Base-by-base conservation (phyloP, 176 grass and related monocot species). In the Poa annua region DNA sequence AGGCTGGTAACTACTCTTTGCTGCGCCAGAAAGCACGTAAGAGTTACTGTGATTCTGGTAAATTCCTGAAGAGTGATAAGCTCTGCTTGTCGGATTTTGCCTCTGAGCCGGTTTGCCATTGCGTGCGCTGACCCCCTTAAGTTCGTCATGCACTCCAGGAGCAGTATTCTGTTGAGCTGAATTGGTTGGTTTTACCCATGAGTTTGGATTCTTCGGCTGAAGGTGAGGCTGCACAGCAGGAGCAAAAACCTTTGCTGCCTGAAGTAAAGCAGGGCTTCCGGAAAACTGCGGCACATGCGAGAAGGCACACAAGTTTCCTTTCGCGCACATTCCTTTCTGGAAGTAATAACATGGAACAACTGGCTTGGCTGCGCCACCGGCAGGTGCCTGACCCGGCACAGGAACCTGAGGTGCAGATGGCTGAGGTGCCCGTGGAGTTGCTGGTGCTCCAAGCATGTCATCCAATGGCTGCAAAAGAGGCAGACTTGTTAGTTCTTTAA, bases 291-390 rank as follows among this genome's bases (percentile, higher is more conserved):
- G 80, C 49, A 51, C 42, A 72, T 95, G 90, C 77, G 81, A 63
- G 83, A 92, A 95, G 66, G 80, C 25, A 71, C 93, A 95, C 32
- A 61, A 70, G 42, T 81, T 77, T 26, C 93, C 93, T 88, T 88
- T 95, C 15, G 80, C 22, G 9, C 93, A 95, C 75, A 86, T 86
- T 17, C 88, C 90, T 48, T 90, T 95, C 72, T 86, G 85, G 20
- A 92, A 92, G 72, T 84, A 95, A 82, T 86, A 86, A 20, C 93
- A 95, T 3, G 90, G 83, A 49, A 82, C 68, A 66, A 10, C 79
- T 42, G 85, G 86, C 77, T 88, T 95, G 42, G 68, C n/a, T 7
- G 35, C 75, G 64, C 63, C 79, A 86, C 39, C 73, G 33, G 81
- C 24, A 86, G 76, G 64, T 20, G 87, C 26, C 57, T 86, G 83